Percentiles rank a stretch among this genome's conserved stretches.
Conservation (phyloP, 2,329 filamentous ascomycete genomes). For the Diaporthe humulicola region DNA sequence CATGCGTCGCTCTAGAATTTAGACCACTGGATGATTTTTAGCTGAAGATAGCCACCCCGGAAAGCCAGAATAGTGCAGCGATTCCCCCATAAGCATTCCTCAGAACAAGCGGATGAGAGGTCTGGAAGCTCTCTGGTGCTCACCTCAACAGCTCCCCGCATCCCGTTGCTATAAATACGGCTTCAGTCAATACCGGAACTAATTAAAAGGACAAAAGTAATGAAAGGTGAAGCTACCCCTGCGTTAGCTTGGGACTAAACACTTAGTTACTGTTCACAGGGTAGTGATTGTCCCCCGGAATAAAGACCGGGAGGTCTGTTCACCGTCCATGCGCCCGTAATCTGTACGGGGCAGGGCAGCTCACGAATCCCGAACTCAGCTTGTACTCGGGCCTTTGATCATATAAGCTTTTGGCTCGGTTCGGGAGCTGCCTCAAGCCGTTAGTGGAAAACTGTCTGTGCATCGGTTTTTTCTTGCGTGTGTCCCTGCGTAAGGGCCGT, state of each 20-base stretch:
- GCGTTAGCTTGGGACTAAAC: background rate
- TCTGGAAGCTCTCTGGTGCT: background rate
- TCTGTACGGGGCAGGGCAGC: background rate
- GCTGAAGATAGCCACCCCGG: background rate
- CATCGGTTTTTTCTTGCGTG: background rate
- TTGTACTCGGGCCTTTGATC: background rate
- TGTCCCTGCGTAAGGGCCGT: background rate
- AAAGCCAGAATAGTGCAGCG: too few relatives aligned
- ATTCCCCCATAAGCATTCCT: too few relatives aligned
- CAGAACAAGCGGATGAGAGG: background rate
- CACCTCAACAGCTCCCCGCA: background rate
- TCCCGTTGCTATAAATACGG: background rate
- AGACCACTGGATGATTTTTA: background rate
- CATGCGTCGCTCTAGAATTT: background rate
- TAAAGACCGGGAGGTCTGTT: constrained; percentile 4
- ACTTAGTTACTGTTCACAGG: background rate
- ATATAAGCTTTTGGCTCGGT: background rate
- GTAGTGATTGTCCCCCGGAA: background rate
- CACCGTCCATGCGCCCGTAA: background rate
- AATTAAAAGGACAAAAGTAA: background rate
- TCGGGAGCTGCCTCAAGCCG: background rate
- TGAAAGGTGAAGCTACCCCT: constrained; percentile 7
- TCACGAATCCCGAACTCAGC: background rate
- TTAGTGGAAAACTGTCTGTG: background rate
- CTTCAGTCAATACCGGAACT: background rate